Percentiles rank a stretch among this genome's conserved stretches.
These are phyloP conservation scores for Alternaria longipes DNA, from an alignment of 2,329 filamentous ascomycete species.

Conservation along the genomic window DNA sequence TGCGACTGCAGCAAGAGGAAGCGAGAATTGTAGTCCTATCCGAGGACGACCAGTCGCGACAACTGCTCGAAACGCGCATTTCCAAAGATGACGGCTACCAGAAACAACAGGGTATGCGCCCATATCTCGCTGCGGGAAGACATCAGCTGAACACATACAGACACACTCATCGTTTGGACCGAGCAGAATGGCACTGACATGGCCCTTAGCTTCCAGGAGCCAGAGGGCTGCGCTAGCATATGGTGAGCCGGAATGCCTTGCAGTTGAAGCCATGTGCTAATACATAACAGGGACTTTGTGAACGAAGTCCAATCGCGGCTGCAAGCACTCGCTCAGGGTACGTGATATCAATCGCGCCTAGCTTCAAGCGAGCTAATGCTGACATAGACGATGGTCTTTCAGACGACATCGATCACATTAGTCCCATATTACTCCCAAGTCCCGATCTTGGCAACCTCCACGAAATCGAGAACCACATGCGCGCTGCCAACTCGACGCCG, in stretches of 20 bases:
- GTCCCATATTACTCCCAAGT: slow-evolving; percentile 76
- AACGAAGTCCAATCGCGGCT: slow-evolving; percentile 83
- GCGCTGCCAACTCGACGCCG: slow-evolving; percentile 76
- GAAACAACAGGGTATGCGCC: slow-evolving; percentile 86
- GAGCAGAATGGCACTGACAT: slow-evolving; percentile 92
- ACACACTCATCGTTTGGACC: slow-evolving; percentile 98
- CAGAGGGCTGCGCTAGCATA: slow-evolving; percentile 90
- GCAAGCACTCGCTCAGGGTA: slow-evolving; percentile 70
- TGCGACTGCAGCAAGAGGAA: slow-evolving; percentile 73
- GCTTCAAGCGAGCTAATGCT: slow-evolving; percentile 25
- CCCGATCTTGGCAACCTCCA: slow-evolving; percentile 83
- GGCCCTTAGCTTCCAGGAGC: slow-evolving; percentile 97
- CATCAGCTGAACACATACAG: slow-evolving; percentile 58
- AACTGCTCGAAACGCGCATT: slow-evolving; percentile 88
- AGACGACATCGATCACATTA: slow-evolving; percentile 80
- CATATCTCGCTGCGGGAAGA: not conserved
- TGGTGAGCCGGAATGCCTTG: slow-evolving; percentile 68
- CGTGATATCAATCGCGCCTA: slow-evolving; percentile 22
- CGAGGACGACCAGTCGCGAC: slow-evolving; percentile 85
- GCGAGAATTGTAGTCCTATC: slow-evolving; percentile 90
- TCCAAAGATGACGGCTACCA: slow-evolving; percentile 95
- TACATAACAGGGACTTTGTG: slow-evolving; percentile 81
- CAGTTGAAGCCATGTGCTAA: slow-evolving; percentile 24
- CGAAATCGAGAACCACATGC: slow-evolving; percentile 87
- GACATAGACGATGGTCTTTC: slow-evolving; percentile 80